A percentile compares a stretch with the other conserved stretches of the same genome.
Conservation (phyloP, 2,329 filamentous ascomycete species). For the Aspergillus sergii region DNA sequence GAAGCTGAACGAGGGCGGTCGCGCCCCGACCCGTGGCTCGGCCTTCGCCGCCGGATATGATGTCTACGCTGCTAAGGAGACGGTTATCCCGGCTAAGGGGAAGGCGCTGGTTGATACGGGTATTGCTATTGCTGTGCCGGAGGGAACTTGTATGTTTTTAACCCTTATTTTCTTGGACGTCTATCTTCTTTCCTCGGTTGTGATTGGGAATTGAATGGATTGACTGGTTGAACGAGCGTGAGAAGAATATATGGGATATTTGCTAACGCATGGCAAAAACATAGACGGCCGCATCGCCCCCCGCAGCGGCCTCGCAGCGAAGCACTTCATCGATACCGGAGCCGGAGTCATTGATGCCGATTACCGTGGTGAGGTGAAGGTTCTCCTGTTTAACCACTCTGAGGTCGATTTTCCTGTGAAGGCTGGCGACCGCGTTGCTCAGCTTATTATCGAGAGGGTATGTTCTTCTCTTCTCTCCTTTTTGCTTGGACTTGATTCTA, state of each 20-base stretch:
- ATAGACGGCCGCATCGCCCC: constrained; percentile 86
- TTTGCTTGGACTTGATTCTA: neutral
- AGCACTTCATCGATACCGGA: constrained; percentile 94
- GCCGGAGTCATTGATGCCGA: constrained; percentile 98
- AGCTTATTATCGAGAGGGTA: constrained; percentile 85
- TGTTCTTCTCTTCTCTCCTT: constrained; percentile 8
- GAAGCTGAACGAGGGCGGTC: constrained; percentile 79
- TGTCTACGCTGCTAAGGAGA: constrained; percentile 75
- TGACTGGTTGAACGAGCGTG: neutral
- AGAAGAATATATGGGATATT: neutral
- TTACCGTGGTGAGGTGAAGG: constrained; percentile 91
- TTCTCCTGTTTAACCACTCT: constrained; percentile 90
- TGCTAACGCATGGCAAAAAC: neutral
- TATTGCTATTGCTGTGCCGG: constrained; percentile 86
- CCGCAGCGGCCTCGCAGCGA: constrained; percentile 85
- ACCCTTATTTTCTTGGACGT: neutral
- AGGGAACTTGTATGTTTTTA: constrained; percentile 74
- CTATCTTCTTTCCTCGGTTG: neutral
- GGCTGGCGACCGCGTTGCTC: constrained; percentile 87
- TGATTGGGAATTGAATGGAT: no score
- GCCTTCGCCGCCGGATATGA: constrained; percentile 93
- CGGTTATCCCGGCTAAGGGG: constrained; percentile 76
- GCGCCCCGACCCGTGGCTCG: constrained; percentile 83
- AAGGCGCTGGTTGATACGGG: constrained; percentile 89
- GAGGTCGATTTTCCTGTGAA: constrained; percentile 80